These are phyloP conservation scores for Selaginella moellendorffii DNA, from an alignment of 75 land plant species.

Conservation along the genomic window DNA sequence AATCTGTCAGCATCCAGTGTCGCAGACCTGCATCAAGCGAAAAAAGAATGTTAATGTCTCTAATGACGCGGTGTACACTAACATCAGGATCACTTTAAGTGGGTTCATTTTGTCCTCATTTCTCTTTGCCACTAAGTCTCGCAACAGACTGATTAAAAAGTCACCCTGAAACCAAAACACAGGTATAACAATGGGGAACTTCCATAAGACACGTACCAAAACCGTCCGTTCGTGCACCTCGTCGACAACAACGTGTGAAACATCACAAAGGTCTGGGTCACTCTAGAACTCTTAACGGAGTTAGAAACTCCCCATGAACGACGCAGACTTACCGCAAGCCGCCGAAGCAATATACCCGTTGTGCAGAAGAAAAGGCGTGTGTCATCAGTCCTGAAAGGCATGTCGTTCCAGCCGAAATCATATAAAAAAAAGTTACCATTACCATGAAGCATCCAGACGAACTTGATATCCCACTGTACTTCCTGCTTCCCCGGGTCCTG, in stretches of 20 bases:
- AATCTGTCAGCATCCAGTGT: constrained; percentile 73
- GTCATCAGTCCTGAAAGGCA: constrained; percentile 46
- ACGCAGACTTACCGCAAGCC: constrained; percentile 52
- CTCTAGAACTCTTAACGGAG: constrained; percentile 27
- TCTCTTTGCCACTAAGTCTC: constrained; percentile 55
- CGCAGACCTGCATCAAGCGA: constrained; percentile 53
- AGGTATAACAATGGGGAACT: neutral
- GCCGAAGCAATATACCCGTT: constrained; percentile 79
- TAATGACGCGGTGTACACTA: constrained; percentile 16
- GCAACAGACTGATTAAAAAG: constrained; percentile 68
- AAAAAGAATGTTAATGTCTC: neutral
- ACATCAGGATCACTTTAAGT: constrained; percentile 84
- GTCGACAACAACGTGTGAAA: constrained; percentile 80
- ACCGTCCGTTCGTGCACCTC: constrained; percentile 95
- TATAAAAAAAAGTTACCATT: no score
- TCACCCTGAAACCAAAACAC: constrained; percentile 48
- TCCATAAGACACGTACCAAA: constrained; percentile 36
- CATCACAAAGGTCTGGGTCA: constrained; percentile 39
- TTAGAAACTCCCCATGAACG: neutral
- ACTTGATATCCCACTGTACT: constrained; percentile 95
- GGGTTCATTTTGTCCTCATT: constrained; percentile 19
- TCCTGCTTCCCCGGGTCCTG: constrained; percentile 53
- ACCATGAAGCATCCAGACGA: constrained; percentile 91
- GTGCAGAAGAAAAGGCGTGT: constrained; percentile 90
- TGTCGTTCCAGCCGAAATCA: no score